These are phyloP conservation scores for Clohesyomyces aquaticus DNA, from an alignment of 495 filamentous ascomycete species.

Conservation along the genomic window DNA sequence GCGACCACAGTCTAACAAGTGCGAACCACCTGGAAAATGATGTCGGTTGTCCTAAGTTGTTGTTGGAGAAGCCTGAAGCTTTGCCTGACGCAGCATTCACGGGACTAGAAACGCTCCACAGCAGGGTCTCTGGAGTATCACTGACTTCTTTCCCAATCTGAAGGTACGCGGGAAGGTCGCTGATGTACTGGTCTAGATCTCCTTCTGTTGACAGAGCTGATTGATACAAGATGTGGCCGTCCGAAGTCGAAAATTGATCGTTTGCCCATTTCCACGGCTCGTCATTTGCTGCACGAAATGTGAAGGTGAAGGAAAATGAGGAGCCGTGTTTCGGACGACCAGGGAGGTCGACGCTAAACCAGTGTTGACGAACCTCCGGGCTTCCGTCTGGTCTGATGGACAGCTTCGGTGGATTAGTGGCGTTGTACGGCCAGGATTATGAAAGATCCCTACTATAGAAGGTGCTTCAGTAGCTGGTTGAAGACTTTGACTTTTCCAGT, in stretches of 20 bases:
- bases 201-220: conserved; percentile 41
- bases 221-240: conserved; percentile 66
- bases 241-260: conserved; percentile 59
- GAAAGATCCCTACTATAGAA: conserved; percentile 35
- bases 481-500: conserved; percentile 57
- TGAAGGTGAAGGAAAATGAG: conserved; percentile 71
- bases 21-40: conserved; percentile 69
- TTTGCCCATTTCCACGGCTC: conserved; percentile 77
- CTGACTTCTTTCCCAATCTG: conserved; percentile 59
- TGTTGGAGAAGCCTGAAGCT: conserved; percentile 57
- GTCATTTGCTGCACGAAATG: conserved; percentile 62
- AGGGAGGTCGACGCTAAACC: conserved; percentile 47
- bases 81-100: conserved; percentile 59
- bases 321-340: conserved; percentile 43
- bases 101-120: conserved; percentile 69
- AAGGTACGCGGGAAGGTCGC: conserved; percentile 60
- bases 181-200: conserved; percentile 63
- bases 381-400: conserved; percentile 5
- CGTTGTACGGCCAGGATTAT: not conserved
- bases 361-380: conserved; percentile 42
- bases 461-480: conserved; percentile 51
- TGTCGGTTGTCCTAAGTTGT: conserved; percentile 68
- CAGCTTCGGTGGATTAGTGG: conserved; percentile 19
- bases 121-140: conserved; percentile 68
- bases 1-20: conserved; percentile 73